Evolutionary conservation across 192 early-diverging fungal genomes (phyloP).

Genomic region (Backusella luteola): DNA sequence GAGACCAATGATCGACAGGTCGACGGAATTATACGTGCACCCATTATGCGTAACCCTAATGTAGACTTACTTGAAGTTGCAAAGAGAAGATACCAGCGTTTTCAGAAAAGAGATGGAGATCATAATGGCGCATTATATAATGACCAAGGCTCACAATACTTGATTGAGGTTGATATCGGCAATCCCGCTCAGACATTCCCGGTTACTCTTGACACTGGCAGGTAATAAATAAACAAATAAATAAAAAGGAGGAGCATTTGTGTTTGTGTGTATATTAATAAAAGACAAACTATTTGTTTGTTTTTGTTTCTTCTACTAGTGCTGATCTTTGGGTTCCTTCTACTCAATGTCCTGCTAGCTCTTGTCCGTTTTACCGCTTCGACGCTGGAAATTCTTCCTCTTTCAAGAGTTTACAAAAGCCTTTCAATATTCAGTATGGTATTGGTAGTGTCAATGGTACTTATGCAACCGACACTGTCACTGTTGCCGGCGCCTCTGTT

Average conservation of each 20-base stretch:
- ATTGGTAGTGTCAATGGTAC: conserved; percentile 27
- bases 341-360: neutral
- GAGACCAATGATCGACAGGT: neutral
- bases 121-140: conserved; percentile 24
- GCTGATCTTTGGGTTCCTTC: conserved; percentile 33
- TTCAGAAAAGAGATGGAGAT: conserved; percentile 10
- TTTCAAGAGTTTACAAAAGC: neutral
- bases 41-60: conserved; percentile 15
- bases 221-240: conserved; percentile 21
- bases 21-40: conserved; percentile 23
- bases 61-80: conserved; percentile 12
- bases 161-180: conserved; percentile 30
- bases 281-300: neutral
- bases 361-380: conserved; percentile 21
- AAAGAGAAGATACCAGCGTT: neutral
- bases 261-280: neutral
- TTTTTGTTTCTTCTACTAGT: conserved; percentile 4
- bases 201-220: conserved; percentile 36
- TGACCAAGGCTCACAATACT: conserved; percentile 34
- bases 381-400: conserved; percentile 5
- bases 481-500: conserved; percentile 16
- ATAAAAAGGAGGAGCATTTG: neutral
- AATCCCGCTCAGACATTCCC: conserved; percentile 28
- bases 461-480: conserved; percentile 30
- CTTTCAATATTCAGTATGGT: conserved; percentile 22